phyloP scores from a whole-genome alignment of 352 stramenopile genomes.

The Lagenidium giganteum region DNA sequence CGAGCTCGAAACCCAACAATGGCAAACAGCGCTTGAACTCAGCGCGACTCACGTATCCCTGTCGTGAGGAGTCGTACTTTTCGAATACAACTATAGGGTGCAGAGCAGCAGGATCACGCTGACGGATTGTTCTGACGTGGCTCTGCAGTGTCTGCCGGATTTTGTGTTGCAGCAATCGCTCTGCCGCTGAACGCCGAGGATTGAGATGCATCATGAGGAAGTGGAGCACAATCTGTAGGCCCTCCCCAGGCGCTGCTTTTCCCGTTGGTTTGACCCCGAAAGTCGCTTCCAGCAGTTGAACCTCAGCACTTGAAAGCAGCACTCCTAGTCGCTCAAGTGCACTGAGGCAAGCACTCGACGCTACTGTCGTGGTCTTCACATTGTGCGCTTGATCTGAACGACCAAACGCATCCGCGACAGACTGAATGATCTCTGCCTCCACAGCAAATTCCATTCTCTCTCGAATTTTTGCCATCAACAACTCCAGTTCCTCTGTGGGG shows the following conservation, averaged over 20 bases:
- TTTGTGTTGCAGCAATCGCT: conserved; percentile 61
- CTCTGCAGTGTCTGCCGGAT: conserved; percentile 43
- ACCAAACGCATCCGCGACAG: conserved; percentile 32
- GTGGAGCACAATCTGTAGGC: conserved; percentile 26
- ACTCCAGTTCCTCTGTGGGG: conserved; percentile 47
- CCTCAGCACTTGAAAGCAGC: conserved; percentile 11
- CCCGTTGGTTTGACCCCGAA: neutral
- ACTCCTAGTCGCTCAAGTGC: conserved; percentile 13
- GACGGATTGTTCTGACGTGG: no score
- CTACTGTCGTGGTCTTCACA: neutral
- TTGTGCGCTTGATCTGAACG: conserved; percentile 1
- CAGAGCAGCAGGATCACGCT: no score
- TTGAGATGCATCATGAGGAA: conserved; percentile 58
- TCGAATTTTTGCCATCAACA: conserved; percentile 53
- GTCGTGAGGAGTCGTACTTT: conserved; percentile 40
- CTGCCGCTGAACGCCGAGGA: conserved; percentile 35
- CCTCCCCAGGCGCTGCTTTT: neutral
- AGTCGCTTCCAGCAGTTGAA: conserved; percentile 9
- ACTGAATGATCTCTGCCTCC: conserved; percentile 35
- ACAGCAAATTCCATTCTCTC: conserved; percentile 57
- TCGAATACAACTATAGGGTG: no score
- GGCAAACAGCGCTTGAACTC: conserved; percentile 64
- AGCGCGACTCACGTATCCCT: conserved; percentile 40
- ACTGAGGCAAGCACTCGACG: conserved; percentile 1
- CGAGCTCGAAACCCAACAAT: conserved; percentile 61